A percentile compares a stretch with the other conserved stretches of the same genome.
Conservation (phyloP, 2,329 filamentous ascomycete species). For the Fusarium sambucinum region DNA sequence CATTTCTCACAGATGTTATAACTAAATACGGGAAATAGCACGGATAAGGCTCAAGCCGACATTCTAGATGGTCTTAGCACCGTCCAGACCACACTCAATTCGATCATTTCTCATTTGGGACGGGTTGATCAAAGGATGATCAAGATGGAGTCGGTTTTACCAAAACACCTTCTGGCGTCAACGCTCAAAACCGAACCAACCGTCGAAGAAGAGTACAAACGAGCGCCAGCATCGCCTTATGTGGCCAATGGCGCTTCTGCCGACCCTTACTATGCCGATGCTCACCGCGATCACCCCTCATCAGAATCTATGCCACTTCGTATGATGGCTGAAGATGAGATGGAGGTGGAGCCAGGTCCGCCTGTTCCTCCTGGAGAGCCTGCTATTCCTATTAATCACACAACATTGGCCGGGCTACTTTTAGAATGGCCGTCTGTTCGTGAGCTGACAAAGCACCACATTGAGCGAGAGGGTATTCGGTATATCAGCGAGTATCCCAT, state of each 20-base stretch:
- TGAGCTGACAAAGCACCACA: constrained; percentile 67
- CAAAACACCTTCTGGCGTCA: constrained; percentile 34
- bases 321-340: constrained; percentile 59
- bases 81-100: constrained; percentile 55
- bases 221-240: constrained; percentile 40
- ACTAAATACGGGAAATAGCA: constrained; percentile 52
- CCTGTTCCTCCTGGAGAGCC: constrained; percentile 70
- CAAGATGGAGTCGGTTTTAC: constrained; percentile 52
- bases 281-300: constrained; percentile 47
- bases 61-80: constrained; percentile 67
- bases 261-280: constrained; percentile 44
- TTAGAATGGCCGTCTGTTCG: constrained; percentile 78
- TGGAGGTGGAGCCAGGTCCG: constrained; percentile 64
- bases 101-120: constrained; percentile 54
- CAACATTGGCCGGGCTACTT: constrained; percentile 87
- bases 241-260: constrained; percentile 38
- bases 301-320: constrained; percentile 46
- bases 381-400: constrained; percentile 86
- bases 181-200: constrained; percentile 48
- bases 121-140: constrained; percentile 55
- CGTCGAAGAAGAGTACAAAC: constrained; percentile 50
- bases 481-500: constrained; percentile 80
- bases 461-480: constrained; percentile 63
- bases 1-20: background rate
- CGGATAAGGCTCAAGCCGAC: constrained; percentile 71